Conservation (phyloP, 2,329 filamentous ascomycete genomes). For the Intubia oerlemansii region DNA sequence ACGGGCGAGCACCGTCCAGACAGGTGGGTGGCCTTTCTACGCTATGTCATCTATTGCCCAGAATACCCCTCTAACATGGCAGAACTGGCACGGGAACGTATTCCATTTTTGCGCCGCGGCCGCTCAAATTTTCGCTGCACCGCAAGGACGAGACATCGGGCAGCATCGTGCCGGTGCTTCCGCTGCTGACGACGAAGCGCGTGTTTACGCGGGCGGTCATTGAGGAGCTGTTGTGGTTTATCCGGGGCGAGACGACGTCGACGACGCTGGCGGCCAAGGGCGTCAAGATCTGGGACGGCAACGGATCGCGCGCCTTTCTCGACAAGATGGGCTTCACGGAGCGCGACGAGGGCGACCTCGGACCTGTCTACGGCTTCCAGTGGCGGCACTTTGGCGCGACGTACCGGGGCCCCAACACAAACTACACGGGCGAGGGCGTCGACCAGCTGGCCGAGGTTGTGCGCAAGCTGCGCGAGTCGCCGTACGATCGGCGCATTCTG, state of each 20-base stretch:
- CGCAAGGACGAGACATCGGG: constrained; percentile 22
- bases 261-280: constrained; percentile 53
- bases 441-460: constrained; percentile 89
- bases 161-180: constrained; percentile 46
- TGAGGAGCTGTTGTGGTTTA: constrained; percentile 89
- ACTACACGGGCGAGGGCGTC: constrained; percentile 76
- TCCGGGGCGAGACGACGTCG: constrained; percentile 66
- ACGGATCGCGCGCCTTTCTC: constrained; percentile 76
- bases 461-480: constrained; percentile 59
- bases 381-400: constrained; percentile 96
- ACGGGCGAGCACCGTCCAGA: constrained; percentile 78
- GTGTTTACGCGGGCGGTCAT: constrained; percentile 84
- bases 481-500: constrained; percentile 79
- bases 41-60: no score
- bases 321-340: constrained; percentile 66
- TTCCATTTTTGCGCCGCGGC: constrained; percentile 70
- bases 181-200: constrained; percentile 90
- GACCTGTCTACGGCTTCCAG: constrained; percentile 94
- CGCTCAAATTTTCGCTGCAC: constrained; percentile 62
- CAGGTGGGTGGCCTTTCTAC: no score
- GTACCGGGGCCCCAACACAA: constrained; percentile 56
- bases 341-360: constrained; percentile 72
- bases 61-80: no score
- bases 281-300: constrained; percentile 97
- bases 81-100: constrained; percentile 87